These are phyloP conservation scores for Plenodomus biglobosus DNA, from an alignment of 2,329 filamentous ascomycete genomes.

Conservation along the genomic window DNA sequence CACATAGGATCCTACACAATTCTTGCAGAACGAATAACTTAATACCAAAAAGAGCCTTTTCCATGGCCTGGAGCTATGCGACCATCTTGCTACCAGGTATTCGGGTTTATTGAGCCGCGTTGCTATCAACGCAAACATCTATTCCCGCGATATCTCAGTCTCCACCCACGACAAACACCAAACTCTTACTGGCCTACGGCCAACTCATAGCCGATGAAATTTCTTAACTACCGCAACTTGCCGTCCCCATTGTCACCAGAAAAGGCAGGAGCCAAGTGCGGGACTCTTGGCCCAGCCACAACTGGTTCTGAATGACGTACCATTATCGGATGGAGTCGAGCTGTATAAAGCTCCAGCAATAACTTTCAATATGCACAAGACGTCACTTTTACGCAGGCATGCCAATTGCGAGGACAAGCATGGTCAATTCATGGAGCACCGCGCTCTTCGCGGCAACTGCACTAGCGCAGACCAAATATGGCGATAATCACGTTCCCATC, in stretches of 20 bases:
- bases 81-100: too few species aligned
- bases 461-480: constrained; percentile 32
- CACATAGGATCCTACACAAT: background rate
- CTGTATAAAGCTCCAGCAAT: background rate
- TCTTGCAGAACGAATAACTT: too few species aligned
- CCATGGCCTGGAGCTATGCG: too few species aligned
- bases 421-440: background rate
- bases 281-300: constrained; percentile 21
- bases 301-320: constrained; percentile 27
- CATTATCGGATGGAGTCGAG: constrained; percentile 5
- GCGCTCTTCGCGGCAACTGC: constrained; percentile 16
- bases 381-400: background rate
- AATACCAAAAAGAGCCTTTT: too few species aligned
- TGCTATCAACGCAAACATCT: background rate
- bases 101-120: too few species aligned
- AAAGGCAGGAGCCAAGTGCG: constrained; percentile 19
- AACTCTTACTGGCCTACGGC: background rate
- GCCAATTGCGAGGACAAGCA: background rate
- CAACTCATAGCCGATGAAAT: background rate
- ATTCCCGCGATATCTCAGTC: too few species aligned
- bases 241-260: background rate
- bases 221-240: background rate
- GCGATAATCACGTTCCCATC: constrained; percentile 33
- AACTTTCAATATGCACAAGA: background rate
- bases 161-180: background rate